Conservation (phyloP, 495 filamentous ascomycete species). For the Aspergillus biplanus region DNA sequence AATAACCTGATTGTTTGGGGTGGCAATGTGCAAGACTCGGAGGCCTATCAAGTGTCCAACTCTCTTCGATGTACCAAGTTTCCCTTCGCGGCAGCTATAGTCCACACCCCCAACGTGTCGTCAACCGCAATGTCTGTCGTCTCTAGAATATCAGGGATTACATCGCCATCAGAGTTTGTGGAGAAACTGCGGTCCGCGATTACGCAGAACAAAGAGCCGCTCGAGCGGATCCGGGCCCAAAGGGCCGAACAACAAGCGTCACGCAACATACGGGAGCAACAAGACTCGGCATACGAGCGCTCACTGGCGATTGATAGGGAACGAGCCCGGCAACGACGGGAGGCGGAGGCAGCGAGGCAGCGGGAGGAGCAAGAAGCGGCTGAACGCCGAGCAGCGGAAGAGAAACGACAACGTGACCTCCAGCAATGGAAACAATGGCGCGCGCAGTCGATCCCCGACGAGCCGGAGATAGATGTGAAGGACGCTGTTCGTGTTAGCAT, state of each 20-base stretch:
- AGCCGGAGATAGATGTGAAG: constrained; percentile 67
- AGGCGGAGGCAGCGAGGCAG: constrained; percentile 71
- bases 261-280: constrained; percentile 76
- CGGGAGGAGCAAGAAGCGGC: constrained; percentile 64
- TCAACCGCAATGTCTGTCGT: constrained; percentile 86
- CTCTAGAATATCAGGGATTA: constrained; percentile 70
- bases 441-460: constrained; percentile 62
- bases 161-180: constrained; percentile 66
- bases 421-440: constrained; percentile 84
- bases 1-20: constrained; percentile 88
- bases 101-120: constrained; percentile 78
- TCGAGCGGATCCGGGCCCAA: constrained; percentile 68
- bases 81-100: constrained; percentile 82
- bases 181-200: constrained; percentile 72
- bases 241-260: constrained; percentile 77
- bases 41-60: constrained; percentile 87
- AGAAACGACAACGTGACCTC: constrained; percentile 57
- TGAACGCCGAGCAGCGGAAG: constrained; percentile 66
- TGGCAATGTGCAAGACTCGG: constrained; percentile 87
- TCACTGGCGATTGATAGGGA: constrained; percentile 87
- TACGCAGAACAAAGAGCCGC: constrained; percentile 65
- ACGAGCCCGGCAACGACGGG: constrained; percentile 69
- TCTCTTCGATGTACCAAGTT: constrained; percentile 87
- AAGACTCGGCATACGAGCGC: constrained; percentile 90
- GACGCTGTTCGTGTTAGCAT: constrained; percentile 81